A percentile compares a stretch with the other conserved stretches of the same genome.
These are phyloP conservation scores for Dioscorea cayenensis DNA, from an alignment of 116 monocot species.

Conservation along the genomic window DNA sequence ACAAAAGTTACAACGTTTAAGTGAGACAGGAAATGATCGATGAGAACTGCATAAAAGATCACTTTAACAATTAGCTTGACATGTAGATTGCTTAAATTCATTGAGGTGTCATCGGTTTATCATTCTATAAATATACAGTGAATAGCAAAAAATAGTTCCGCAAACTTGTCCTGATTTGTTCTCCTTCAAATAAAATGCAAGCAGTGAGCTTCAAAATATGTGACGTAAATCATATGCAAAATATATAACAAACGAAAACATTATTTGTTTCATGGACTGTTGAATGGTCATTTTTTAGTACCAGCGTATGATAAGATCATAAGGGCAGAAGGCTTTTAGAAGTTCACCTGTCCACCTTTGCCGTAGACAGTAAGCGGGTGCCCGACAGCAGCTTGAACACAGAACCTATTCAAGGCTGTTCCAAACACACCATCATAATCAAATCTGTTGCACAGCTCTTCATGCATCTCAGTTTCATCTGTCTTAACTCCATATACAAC, in stretches of 20 bases:
- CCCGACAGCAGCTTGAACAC: constrained; percentile 97
- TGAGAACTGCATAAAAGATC: too few species aligned
- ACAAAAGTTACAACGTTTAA: neutral
- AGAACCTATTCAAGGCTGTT: constrained; percentile 91
- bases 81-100: too few species aligned
- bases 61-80: too few species aligned
- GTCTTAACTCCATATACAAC: constrained; percentile 95
- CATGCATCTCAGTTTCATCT: constrained; percentile 91
- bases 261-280: neutral
- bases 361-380: constrained; percentile 97
- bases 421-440: constrained; percentile 97
- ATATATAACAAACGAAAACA: neutral
- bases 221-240: neutral
- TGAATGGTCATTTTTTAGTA: neutral
- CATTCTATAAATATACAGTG: too few species aligned
- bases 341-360: constrained; percentile 88
- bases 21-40: too few species aligned
- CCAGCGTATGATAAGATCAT: neutral
- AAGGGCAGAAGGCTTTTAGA: neutral
- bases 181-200: too few species aligned
- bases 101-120: too few species aligned
- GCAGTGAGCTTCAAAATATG: neutral
- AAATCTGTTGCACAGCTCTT: constrained; percentile 87
- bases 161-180: too few species aligned
- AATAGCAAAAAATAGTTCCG: too few species aligned